These are phyloP conservation scores for Acanthamoeba sp. DNA, from an alignment of 208 protist genomes.

Conservation along the genomic window DNA sequence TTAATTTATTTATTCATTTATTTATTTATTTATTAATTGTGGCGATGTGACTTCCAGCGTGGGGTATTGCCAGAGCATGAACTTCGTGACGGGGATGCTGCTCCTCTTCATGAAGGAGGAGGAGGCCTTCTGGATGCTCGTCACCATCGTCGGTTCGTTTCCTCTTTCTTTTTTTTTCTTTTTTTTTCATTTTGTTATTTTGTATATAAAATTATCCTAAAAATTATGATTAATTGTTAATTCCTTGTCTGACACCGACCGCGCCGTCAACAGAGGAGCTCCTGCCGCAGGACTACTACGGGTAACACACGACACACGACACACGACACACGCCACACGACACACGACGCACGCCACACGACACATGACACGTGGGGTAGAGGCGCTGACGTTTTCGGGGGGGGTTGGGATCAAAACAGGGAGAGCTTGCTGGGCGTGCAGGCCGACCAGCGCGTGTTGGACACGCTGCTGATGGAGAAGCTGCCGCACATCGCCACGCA, in stretches of 20 bases:
- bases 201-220: too few species aligned
- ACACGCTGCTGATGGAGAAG: conserved; percentile 77
- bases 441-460: conserved; percentile 83
- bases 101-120: conserved; percentile 84
- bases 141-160: conserved; percentile 80
- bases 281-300: conserved; percentile 83
- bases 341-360: too few species aligned
- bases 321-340: neutral
- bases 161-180: neutral
- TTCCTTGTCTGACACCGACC: too few species aligned
- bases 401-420: neutral
- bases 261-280: conserved; percentile 75
- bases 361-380: too few species aligned
- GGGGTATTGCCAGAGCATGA: conserved; percentile 88
- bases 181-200: too few species aligned
- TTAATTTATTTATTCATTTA: too few species aligned
- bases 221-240: too few species aligned
- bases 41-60: too few species aligned
- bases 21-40: too few species aligned
- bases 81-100: conserved; percentile 85
- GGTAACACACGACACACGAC: neutral
- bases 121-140: conserved; percentile 87
- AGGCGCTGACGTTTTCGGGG: neutral
- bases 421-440: conserved; percentile 80
- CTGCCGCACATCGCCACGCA: conserved; percentile 79